Evolutionary conservation across 768 basidiomycete genomes (phyloP).

Genomic region (Gloeopeniophorella convolvens): DNA sequence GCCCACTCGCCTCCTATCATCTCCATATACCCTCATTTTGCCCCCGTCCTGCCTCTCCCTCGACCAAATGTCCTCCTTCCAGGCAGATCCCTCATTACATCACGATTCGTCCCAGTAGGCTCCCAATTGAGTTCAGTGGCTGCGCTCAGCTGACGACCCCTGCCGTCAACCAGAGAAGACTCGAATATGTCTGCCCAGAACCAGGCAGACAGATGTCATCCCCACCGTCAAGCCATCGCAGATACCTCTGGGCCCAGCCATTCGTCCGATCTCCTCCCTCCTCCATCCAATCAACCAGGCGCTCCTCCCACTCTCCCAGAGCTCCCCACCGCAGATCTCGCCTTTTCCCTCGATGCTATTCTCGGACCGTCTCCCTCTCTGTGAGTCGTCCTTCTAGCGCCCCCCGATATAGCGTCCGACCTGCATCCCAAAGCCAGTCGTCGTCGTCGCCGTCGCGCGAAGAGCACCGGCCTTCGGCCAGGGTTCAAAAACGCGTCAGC

Average conservation of each 20-base stretch:
- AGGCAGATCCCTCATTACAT: constrained; percentile 12
- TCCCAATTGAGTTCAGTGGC: constrained; percentile 8
- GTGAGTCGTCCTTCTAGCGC: constrained; percentile 10
- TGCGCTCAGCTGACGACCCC: constrained; percentile 2
- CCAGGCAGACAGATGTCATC: no score
- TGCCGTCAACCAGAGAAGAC: constrained; percentile 1
- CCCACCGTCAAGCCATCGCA: no score
- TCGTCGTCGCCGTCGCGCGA: neutral
- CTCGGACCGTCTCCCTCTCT: neutral
- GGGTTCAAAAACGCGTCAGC: constrained; percentile 28
- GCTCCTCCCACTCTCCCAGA: constrained; percentile 11
- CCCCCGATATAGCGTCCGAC: no score
- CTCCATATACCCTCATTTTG: neutral
- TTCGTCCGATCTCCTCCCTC: neutral
- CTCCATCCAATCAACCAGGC: neutral
- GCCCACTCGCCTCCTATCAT: no score
- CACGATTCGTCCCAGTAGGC: constrained; percentile 5
- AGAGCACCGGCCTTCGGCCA: constrained; percentile 9
- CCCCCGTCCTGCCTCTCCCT: neutral
- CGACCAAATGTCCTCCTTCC: constrained; percentile 9
- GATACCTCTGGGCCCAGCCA: no score
- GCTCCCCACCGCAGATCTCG: constrained; percentile 2
- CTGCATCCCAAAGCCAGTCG: constrained; percentile 9
- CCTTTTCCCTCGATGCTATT: constrained; percentile 15
- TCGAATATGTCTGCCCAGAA: neutral